phyloP scores from a whole-genome alignment of 352 stramenopile genomes.

The Detonula confervacea region DNA sequence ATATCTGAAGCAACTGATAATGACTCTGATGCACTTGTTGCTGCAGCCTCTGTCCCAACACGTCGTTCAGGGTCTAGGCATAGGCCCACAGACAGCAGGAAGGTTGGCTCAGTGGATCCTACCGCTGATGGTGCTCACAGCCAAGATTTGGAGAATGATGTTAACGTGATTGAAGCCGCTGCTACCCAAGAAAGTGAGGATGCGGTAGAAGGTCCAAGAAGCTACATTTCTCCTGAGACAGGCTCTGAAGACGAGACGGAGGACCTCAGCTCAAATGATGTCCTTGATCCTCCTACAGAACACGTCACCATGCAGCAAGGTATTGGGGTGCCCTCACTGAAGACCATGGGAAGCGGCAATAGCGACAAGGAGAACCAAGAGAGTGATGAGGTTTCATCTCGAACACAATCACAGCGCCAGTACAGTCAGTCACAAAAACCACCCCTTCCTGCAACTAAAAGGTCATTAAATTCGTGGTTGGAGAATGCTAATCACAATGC shows the following conservation, averaged over 20 bases:
- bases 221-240: neutral
- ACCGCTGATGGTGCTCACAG: neutral
- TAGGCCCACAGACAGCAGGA: too few relatives aligned
- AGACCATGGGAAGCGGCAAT: neutral
- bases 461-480: slow-evolving; percentile 44
- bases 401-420: neutral
- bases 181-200: neutral
- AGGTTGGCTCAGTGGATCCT: too few relatives aligned
- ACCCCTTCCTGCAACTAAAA: slow-evolving; percentile 15
- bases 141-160: slow-evolving; percentile 4
- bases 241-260: slow-evolving; percentile 16
- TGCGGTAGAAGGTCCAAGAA: neutral
- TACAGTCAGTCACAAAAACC: slow-evolving; percentile 8
- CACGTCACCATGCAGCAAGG: neutral
- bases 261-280: neutral
- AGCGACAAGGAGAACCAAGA: slow-evolving; percentile 41
- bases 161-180: neutral
- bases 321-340: slow-evolving; percentile 1
- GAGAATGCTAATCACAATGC: slow-evolving; percentile 21
- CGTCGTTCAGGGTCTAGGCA: too few relatives aligned
- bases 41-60: too few relatives aligned
- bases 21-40: too few relatives aligned
- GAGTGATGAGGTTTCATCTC: slow-evolving; percentile 7
- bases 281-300: neutral
- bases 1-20: too few relatives aligned